Evolutionary conservation across 139 green algal genomes (phyloP).

Genomic region (Picochlorum sp.): DNA sequence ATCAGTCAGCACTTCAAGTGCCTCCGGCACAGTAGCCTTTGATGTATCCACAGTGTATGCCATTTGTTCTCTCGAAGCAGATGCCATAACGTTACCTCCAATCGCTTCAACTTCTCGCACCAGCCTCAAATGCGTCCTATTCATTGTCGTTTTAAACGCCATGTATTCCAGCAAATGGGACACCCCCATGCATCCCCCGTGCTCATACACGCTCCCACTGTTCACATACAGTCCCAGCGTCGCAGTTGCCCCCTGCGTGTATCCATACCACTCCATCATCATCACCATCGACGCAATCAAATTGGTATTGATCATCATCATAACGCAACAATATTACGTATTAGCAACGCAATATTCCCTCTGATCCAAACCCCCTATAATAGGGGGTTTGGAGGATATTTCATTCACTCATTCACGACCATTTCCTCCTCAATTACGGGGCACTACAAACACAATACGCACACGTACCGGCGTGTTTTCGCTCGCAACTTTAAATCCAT

Average conservation of each 20-base stretch:
- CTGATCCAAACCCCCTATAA: not conserved
- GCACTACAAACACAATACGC: not conserved
- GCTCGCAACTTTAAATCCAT: conserved; percentile 75
- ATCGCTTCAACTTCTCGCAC: conserved; percentile 78
- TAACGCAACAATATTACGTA: not conserved
- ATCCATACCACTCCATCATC: not conserved
- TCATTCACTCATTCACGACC: too few species aligned
- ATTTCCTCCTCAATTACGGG: too few species aligned
- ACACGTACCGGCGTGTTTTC: conserved; percentile 70
- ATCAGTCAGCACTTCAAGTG: conserved; percentile 85
- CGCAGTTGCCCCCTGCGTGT: conserved; percentile 65
- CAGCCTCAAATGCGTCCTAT: conserved; percentile 65
- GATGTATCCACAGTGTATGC: conserved; percentile 83
- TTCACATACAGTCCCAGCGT: conserved; percentile 87
- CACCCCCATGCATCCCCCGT: conserved; percentile 35
- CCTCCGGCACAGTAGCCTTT: conserved; percentile 59
- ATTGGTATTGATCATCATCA: not conserved
- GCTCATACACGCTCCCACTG: conserved; percentile 69
- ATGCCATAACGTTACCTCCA: conserved; percentile 72
- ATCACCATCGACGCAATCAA: not conserved
- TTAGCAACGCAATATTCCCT: not conserved
- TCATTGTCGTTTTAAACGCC: conserved; percentile 79
- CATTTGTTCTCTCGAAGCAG: conserved; percentile 74
- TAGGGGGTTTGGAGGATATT: not conserved
- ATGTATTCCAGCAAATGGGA: conserved; percentile 88